A percentile compares a stretch with the other conserved stretches of the same genome.
Evolutionary conservation across 371 early-diverging fungal genomes (phyloP).

Genomic region (Saksenaea oblongispora): DNA sequence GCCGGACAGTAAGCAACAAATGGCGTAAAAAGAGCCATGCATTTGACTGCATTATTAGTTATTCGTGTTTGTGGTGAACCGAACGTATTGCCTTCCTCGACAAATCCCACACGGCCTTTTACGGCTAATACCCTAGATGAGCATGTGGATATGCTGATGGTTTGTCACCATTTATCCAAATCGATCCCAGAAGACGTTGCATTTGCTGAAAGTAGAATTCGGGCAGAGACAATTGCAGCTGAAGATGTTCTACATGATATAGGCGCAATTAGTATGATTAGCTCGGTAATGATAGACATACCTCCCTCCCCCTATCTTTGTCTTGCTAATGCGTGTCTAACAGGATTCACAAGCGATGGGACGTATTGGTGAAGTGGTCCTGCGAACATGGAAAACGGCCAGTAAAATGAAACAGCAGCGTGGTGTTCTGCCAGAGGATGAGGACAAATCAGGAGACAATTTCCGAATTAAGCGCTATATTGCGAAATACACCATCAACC

Average conservation of each 20-base stretch:
- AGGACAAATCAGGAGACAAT: constrained; percentile 65
- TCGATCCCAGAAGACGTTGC: constrained; percentile 93
- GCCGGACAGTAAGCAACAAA: constrained; percentile 71
- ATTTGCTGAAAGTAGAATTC: constrained; percentile 93
- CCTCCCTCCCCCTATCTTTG: background rate
- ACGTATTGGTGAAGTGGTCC: constrained; percentile 88
- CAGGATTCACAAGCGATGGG: constrained; percentile 93
- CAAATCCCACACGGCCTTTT: constrained; percentile 92
- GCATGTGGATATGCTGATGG: constrained; percentile 97
- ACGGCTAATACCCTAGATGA: constrained; percentile 94
- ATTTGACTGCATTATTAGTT: constrained; percentile 29
- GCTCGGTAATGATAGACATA: constrained; percentile 41
- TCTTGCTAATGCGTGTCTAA: background rate
- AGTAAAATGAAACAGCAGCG: constrained; percentile 89
- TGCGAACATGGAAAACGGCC: constrained; percentile 92
- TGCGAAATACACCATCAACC: constrained; percentile 95
- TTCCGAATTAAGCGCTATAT: constrained; percentile 83
- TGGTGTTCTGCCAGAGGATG: constrained; percentile 61
- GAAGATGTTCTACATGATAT: constrained; percentile 92
- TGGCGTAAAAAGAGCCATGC: background rate
- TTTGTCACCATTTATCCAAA: constrained; percentile 93
- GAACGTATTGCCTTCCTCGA: constrained; percentile 89
- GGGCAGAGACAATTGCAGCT: constrained; percentile 94
- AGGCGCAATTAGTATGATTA: constrained; percentile 91
- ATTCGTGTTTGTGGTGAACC: constrained; percentile 81